A percentile compares a stretch with the other conserved stretches of the same genome.
Conservation (phyloP, 1,284 basidiomycete species). For the Lentinula novae-zelandiae region DNA sequence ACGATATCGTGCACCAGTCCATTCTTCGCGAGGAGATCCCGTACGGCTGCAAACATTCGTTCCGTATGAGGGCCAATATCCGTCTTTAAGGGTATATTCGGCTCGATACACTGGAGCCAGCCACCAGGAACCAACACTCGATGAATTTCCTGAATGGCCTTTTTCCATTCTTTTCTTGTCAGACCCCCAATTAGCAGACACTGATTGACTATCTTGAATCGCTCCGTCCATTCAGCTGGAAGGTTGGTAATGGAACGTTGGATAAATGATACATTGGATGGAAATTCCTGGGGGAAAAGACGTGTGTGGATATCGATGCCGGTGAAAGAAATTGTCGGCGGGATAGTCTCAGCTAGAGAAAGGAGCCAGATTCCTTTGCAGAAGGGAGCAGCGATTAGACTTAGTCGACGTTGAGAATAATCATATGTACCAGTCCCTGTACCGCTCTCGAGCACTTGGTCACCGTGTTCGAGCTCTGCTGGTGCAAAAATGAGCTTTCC, state of each 20-base stretch:
- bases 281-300: background rate
- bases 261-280: constrained; percentile 9
- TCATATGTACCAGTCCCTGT: background rate
- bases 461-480: background rate
- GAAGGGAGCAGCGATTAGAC: background rate
- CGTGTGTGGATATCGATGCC: constrained; percentile 2
- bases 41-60: background rate
- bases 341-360: background rate
- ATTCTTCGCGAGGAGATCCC: background rate
- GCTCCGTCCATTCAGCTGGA: constrained; percentile 15
- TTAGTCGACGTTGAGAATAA: too few species aligned
- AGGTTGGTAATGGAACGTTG: constrained; percentile 10
- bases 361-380: constrained; percentile 5
- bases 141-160: constrained; percentile 13
- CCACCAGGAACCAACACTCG: constrained; percentile 18
- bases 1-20: background rate
- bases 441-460: constrained; percentile 1
- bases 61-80: background rate
- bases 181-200: constrained; percentile 16
- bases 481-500: background rate
- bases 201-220: constrained; percentile 19
- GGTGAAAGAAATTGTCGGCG: constrained; percentile 2
- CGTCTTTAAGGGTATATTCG: background rate
- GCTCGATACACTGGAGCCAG: constrained; percentile 17
- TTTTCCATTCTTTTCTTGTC: constrained; percentile 13